Conservation (phyloP, 768 basidiomycete species). For the Tylopilus plumbeoviolaceoides region DNA sequence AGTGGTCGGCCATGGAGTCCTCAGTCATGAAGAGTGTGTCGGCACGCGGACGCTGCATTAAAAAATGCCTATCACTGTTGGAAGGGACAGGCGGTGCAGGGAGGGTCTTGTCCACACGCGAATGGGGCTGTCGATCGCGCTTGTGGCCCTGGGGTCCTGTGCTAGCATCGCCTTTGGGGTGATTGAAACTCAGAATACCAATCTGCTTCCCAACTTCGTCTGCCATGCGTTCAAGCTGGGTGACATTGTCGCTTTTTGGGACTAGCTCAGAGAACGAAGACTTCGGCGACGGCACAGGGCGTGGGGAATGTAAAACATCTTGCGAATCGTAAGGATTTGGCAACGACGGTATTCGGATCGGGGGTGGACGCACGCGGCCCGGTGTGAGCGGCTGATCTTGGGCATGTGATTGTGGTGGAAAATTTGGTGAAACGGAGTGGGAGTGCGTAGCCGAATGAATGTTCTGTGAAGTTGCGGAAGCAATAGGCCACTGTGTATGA, state of each 20-base stretch:
- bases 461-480: conserved; percentile 56
- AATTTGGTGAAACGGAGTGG: conserved; percentile 60
- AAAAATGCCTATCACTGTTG: conserved; percentile 28
- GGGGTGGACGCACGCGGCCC: conserved; percentile 13
- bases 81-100: conserved; percentile 56
- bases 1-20: conserved; percentile 4
- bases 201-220: conserved; percentile 43
- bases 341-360: conserved; percentile 21
- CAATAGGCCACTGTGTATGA: conserved; percentile 59
- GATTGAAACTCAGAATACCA: conserved; percentile 26
- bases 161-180: conserved; percentile 20
- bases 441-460: conserved; percentile 52
- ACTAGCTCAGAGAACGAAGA: conserved; percentile 36
- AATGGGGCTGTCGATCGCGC: conserved; percentile 13
- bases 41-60: conserved; percentile 20
- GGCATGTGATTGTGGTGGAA: conserved; percentile 29
- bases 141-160: conserved; percentile 19
- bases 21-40: conserved; percentile 30
- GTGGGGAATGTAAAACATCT: conserved; percentile 55
- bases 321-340: conserved; percentile 32
- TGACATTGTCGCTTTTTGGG: conserved; percentile 45
- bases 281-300: conserved; percentile 66
- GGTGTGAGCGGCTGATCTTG: conserved; percentile 4
- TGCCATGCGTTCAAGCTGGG: conserved; percentile 69
- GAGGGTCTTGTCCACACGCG: conserved; percentile 52